phyloP scores from a whole-genome alignment of 768 basidiomycete genomes.

The Zangia roseola region DNA sequence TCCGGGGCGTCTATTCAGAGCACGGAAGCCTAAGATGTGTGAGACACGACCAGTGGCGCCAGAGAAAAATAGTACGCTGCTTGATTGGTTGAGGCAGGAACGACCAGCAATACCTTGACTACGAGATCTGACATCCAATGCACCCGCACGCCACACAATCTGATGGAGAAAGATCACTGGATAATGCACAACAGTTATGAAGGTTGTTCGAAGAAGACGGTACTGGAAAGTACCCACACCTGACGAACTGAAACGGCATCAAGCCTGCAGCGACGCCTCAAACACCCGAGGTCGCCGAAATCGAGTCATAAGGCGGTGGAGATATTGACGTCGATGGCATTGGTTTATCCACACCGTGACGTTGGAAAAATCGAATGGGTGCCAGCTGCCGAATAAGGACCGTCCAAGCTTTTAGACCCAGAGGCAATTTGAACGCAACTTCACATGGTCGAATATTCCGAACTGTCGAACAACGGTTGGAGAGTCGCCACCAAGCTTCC shows the following conservation, averaged over 20 bases:
- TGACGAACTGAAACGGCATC: no score
- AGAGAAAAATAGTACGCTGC: neutral
- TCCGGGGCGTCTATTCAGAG: conserved; percentile 6
- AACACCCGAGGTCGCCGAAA: no score
- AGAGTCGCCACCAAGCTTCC: no score
- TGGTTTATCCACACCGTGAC: no score
- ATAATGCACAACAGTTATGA: neutral
- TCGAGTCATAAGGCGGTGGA: neutral
- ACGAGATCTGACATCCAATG: conserved; percentile 7
- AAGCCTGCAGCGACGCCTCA: no score
- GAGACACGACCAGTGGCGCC: conserved; percentile 14
- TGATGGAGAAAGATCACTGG: neutral
- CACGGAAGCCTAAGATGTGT: neutral
- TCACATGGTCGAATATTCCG: no score
- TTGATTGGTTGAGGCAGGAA: conserved; percentile 1
- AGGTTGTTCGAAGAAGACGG: neutral
- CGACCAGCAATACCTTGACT: conserved; percentile 17
- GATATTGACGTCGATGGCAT: neutral
- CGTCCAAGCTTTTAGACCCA: no score
- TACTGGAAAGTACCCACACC: neutral
- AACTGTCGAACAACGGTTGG: no score
- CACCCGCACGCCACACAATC: neutral
- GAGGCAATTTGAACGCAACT: no score
- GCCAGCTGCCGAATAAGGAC: no score
- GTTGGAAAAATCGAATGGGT: no score